Percentiles rank a stretch among this genome's conserved stretches.
These are phyloP conservation scores for Solanum bukasovii DNA, from an alignment of 257 asterid genomes.

Conservation along the genomic window DNA sequence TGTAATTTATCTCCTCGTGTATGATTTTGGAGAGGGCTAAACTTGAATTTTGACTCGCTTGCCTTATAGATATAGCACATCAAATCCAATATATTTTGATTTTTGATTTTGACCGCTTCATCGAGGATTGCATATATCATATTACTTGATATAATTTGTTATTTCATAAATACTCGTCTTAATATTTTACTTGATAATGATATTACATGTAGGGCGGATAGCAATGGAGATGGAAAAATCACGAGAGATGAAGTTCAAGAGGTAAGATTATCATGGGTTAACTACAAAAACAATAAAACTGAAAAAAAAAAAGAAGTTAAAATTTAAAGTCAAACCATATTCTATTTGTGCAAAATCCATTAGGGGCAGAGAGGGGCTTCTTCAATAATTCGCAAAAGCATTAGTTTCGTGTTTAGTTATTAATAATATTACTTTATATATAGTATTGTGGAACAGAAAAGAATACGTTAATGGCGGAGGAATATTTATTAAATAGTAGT, in stretches of 20 bases:
- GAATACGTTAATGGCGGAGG: not conserved
- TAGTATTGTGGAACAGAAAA: not conserved
- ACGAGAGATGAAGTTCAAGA: conserved; percentile 82
- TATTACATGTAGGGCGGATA: conserved; percentile 59
- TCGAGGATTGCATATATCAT: too few species aligned
- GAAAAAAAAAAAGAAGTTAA: not conserved
- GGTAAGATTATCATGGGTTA: conserved; percentile 31
- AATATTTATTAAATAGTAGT: not conserved
- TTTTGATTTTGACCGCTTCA: not conserved
- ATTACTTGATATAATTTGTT: not conserved
- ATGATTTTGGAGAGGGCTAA: not conserved
- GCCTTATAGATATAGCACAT: not conserved
- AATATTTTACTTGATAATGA: not conserved
- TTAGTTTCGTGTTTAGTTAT: not conserved
- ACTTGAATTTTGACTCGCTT: not conserved
- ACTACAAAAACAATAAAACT: not conserved
- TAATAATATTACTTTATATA: not conserved
- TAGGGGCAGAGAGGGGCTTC: not conserved
- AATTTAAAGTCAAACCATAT: conserved; percentile 22
- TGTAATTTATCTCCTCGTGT: not conserved
- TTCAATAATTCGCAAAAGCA: not conserved
- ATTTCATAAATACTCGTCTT: not conserved
- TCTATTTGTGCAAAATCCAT: conserved; percentile 7
- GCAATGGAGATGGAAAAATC: conserved; percentile 81
- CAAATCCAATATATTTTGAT: not conserved